These are phyloP conservation scores for Plasmodium gallinaceum DNA, from an alignment of 169 alveolate genomes.

Conservation along the genomic window DNA sequence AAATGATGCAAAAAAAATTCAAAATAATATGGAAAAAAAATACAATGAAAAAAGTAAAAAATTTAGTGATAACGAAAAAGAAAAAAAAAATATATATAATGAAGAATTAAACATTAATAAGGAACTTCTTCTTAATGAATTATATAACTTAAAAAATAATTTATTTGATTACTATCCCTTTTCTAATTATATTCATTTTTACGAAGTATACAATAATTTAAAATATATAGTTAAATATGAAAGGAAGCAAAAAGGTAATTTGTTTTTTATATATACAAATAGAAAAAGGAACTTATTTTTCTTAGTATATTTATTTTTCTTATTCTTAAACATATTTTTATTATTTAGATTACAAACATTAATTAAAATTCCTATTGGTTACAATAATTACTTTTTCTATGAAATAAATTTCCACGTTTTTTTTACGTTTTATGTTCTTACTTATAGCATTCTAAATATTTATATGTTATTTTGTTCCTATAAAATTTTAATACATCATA, in stretches of 20 bases:
- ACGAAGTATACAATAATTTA: constrained; percentile 65
- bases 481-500: constrained; percentile 34
- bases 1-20: not conserved
- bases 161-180: constrained; percentile 40
- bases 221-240: constrained; percentile 68
- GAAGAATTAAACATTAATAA: not conserved
- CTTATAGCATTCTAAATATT: constrained; percentile 36
- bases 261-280: constrained; percentile 17
- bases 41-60: not conserved
- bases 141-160: constrained; percentile 47
- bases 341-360: constrained; percentile 66
- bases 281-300: constrained; percentile 37
- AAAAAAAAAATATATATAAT: not conserved
- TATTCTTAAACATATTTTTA: constrained; percentile 42
- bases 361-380: constrained; percentile 18
- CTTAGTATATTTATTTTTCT: constrained; percentile 35
- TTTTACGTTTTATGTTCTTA: constrained; percentile 54
- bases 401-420: constrained; percentile 70
- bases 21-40: not conserved
- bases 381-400: constrained; percentile 18
- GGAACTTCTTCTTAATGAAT: constrained; percentile 30
- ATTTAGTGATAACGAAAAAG: not conserved
- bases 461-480: constrained; percentile 47
- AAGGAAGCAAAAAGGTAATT: constrained; percentile 24
- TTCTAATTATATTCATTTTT: constrained; percentile 67